Percentiles rank a stretch among this genome's conserved stretches.
These are phyloP conservation scores for Collybiopsis luxurians DNA, from an alignment of 768 basidiomycete genomes.

Conservation along the genomic window DNA sequence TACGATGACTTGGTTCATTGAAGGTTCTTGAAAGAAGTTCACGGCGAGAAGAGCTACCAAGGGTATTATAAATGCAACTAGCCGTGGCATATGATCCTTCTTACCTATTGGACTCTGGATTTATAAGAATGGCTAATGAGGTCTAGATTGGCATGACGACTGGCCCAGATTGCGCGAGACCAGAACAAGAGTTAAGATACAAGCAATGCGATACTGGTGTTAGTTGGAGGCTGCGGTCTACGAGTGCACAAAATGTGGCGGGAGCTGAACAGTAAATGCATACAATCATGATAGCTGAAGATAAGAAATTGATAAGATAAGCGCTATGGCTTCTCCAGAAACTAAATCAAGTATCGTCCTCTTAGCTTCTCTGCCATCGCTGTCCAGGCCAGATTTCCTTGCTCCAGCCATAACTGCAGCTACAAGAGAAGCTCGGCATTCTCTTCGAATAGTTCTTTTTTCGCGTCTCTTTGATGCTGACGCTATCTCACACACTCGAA, in stretches of 20 bases:
- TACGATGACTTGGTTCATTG: constrained; percentile 28
- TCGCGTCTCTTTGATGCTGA: constrained; percentile 54
- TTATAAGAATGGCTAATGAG: background rate
- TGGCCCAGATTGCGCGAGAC: background rate
- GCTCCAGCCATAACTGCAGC: constrained; percentile 51
- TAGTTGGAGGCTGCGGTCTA: too few relatives aligned
- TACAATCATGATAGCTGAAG: too few relatives aligned
- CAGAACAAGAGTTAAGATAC: too few relatives aligned
- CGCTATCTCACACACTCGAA: constrained; percentile 38
- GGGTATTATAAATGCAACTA: background rate
- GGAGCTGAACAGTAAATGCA: too few relatives aligned
- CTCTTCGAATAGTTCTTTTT: constrained; percentile 63
- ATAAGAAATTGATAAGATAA: constrained; percentile 2
- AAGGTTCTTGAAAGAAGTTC: background rate
- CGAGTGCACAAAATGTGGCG: too few relatives aligned
- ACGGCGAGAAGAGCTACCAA: background rate
- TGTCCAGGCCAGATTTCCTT: constrained; percentile 55
- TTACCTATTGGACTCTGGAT: background rate
- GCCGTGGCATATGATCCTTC: constrained; percentile 4
- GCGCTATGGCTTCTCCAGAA: background rate
- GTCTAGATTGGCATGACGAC: background rate
- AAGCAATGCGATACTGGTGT: too few relatives aligned
- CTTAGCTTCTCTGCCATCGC: constrained; percentile 50
- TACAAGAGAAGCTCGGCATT: constrained; percentile 39
- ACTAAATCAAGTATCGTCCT: constrained; percentile 29